Percentiles rank a stretch among this genome's conserved stretches.
Conservation (phyloP, 768 basidiomycete species). For the Phanerochaete carnosa region DNA sequence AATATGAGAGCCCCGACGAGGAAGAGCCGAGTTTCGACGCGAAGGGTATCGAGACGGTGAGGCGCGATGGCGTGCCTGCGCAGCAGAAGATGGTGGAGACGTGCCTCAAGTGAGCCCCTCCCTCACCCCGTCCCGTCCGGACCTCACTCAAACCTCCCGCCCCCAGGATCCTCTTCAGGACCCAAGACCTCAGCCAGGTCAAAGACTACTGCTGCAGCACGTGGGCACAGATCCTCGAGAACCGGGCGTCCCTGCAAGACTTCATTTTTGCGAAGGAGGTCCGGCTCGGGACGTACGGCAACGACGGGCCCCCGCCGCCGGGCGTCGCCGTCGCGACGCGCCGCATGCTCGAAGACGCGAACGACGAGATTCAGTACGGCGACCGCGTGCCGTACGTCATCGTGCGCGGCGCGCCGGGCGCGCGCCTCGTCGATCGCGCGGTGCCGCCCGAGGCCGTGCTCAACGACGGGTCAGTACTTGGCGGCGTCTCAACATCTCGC, state of each 20-base stretch:
- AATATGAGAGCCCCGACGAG: constrained; percentile 85
- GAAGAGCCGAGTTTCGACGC: constrained; percentile 83
- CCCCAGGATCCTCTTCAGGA: constrained; percentile 81
- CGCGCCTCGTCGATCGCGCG: constrained; percentile 72
- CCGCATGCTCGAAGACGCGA: constrained; percentile 67
- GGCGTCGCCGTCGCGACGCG: constrained; percentile 85
- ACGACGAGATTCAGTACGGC: constrained; percentile 86
- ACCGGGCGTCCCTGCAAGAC: constrained; percentile 82
- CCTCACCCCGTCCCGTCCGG: neutral
- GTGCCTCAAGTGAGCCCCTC: constrained; percentile 70
- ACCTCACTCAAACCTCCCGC: neutral
- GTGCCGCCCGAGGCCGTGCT: constrained; percentile 70
- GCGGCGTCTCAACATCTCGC: neutral
- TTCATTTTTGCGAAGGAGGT: constrained; percentile 96
- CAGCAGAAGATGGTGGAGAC: constrained; percentile 92
- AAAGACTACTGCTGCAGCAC: constrained; percentile 84
- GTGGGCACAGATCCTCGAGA: constrained; percentile 82
- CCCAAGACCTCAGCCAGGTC: constrained; percentile 83
- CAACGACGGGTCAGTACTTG: constrained; percentile 50
- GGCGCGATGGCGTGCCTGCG: constrained; percentile 87
- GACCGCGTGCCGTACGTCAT: constrained; percentile 95
- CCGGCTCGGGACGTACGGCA: constrained; percentile 90
- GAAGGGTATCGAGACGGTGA: constrained; percentile 96
- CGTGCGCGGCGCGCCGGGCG: constrained; percentile 54
- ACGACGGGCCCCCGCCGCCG: constrained; percentile 84